These are phyloP conservation scores for Boletus edulis DNA, from an alignment of 768 basidiomycete genomes.

Conservation along the genomic window DNA sequence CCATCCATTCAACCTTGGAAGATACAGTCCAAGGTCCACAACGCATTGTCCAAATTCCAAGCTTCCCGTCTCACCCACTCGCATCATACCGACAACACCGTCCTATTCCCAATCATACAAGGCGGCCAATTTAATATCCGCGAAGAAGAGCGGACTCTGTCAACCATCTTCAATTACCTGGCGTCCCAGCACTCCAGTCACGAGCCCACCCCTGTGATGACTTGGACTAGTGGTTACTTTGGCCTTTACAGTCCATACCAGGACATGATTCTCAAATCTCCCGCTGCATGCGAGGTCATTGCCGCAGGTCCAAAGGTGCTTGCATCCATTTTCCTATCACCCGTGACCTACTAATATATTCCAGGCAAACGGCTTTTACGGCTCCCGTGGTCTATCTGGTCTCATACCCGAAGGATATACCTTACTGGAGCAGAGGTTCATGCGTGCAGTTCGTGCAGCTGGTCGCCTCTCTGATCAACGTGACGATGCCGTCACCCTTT, in stretches of 20 bases:
- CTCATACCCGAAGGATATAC: slow-evolving; percentile 97
- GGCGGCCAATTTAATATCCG: slow-evolving; percentile 83
- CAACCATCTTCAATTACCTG: slow-evolving; percentile 56
- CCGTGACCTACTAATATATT: neutral
- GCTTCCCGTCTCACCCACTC: slow-evolving; percentile 29
- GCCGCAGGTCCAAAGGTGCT: slow-evolving; percentile 84
- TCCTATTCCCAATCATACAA: slow-evolving; percentile 83
- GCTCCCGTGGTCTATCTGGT: slow-evolving; percentile 84
- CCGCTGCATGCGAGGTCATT: slow-evolving; percentile 66
- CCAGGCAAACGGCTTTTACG: slow-evolving; percentile 95
- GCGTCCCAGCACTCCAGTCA: slow-evolving; percentile 11
- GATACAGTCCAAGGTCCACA: slow-evolving; percentile 59
- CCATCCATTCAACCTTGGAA: slow-evolving; percentile 62
- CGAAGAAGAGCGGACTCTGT: slow-evolving; percentile 74
- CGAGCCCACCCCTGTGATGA: slow-evolving; percentile 46
- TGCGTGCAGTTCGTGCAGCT: slow-evolving; percentile 55
- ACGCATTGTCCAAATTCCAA: slow-evolving; percentile 62
- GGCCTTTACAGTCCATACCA: slow-evolving; percentile 82
- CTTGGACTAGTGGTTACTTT: slow-evolving; percentile 96
- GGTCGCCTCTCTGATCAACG: slow-evolving; percentile 33
- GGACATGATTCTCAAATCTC: slow-evolving; percentile 58
- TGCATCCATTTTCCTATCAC: neutral
- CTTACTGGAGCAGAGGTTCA: slow-evolving; percentile 80
- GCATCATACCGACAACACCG: slow-evolving; percentile 34
- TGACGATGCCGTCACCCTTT: slow-evolving; percentile 57